phyloP scores from a whole-genome alignment of 2,329 filamentous ascomycete species.

The Myriosclerotinia duriaeana region DNA sequence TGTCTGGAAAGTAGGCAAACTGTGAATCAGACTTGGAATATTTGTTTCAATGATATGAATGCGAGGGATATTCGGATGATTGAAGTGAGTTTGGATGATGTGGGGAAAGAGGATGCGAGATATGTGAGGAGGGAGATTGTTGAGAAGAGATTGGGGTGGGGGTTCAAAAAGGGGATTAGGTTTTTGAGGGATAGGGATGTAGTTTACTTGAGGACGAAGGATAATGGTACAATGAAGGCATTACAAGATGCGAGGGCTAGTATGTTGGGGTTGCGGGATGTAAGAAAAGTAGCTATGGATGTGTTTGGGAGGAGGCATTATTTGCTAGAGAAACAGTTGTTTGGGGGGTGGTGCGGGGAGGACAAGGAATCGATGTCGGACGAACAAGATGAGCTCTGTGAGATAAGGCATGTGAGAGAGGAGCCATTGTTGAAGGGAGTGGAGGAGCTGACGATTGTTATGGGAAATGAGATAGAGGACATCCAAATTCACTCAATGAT shows the following conservation, averaged over 20 bases:
- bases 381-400: background rate
- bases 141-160: background rate
- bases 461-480: background rate
- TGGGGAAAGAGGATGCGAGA: background rate
- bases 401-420: background rate
- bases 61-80: background rate
- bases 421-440: constrained; percentile 14
- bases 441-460: constrained; percentile 7
- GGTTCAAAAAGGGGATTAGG: constrained; percentile 5
- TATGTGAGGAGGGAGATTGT: background rate
- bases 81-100: background rate
- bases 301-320: background rate
- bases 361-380: too few relatives aligned
- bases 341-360: constrained; percentile 7
- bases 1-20: background rate
- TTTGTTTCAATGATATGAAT: constrained; percentile 10
- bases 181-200: constrained; percentile 14
- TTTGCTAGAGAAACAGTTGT: constrained; percentile 15
- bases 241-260: constrained; percentile 7
- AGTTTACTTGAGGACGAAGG: constrained; percentile 4
- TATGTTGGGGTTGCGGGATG: background rate
- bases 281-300: constrained; percentile 6
- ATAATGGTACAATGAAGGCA: background rate
- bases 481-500: background rate
- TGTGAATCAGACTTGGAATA: constrained; percentile 4